Percentiles rank a stretch among this genome's conserved stretches.
Evolutionary conservation across 148 eudicot genomes (phyloP).

Genomic region (Euryodendron excelsum): DNA sequence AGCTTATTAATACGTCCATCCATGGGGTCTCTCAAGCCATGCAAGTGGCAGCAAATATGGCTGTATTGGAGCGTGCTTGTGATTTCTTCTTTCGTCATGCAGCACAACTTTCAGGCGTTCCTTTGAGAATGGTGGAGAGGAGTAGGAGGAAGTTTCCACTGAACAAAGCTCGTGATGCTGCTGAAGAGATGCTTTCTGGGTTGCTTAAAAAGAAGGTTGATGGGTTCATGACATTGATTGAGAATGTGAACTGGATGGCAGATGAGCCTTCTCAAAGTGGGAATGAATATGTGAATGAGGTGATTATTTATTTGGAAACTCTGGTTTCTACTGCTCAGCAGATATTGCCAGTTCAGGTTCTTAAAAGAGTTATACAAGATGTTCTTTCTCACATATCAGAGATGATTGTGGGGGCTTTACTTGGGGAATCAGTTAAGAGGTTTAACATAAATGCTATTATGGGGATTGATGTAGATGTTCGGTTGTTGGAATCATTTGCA

Average conservation of each 20-base stretch:
- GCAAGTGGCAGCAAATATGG: constrained; percentile 98
- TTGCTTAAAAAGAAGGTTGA: constrained; percentile 90
- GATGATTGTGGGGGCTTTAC: constrained; percentile 70
- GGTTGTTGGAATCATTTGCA: constrained; percentile 76
- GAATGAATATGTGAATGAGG: constrained; percentile 94
- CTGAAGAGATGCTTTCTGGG: constrained; percentile 87
- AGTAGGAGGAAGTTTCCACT: constrained; percentile 81
- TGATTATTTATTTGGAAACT: constrained; percentile 83
- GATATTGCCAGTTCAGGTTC: constrained; percentile 83
- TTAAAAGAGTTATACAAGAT: constrained; percentile 70
- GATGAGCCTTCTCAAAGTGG: constrained; percentile 80
- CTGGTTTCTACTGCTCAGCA: constrained; percentile 94
- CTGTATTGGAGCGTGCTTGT: constrained; percentile 96
- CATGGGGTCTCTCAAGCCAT: constrained; percentile 93
- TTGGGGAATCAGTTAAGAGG: constrained; percentile 79
- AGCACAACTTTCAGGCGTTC: constrained; percentile 91
- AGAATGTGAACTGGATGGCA: constrained; percentile 90
- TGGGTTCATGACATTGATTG: constrained; percentile 76
- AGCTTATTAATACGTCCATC: constrained; percentile 58
- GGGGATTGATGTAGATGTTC: constrained; percentile 77
- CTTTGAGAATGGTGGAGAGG: constrained; percentile 91
- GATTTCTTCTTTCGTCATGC: constrained; percentile 94
- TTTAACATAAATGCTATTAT: constrained; percentile 72
- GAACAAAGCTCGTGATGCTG: constrained; percentile 82
- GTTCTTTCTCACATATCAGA: constrained; percentile 84